phyloP scores from a whole-genome alignment of 345 rosid species.

The Salix udensis region DNA sequence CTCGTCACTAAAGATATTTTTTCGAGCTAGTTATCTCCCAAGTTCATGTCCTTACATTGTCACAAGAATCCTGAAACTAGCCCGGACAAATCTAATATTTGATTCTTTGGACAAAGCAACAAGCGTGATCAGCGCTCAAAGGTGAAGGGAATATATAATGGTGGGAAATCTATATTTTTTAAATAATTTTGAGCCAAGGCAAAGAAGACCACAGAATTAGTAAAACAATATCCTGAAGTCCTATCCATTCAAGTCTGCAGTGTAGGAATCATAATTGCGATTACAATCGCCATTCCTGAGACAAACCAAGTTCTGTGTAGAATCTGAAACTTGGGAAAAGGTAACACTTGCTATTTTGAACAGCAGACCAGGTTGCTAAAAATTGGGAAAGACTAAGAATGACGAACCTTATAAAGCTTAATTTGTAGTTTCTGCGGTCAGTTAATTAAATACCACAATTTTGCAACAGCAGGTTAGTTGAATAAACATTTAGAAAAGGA shows the following conservation, averaged over 20 bases:
- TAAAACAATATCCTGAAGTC: not conserved
- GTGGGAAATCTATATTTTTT: not conserved
- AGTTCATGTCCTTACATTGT: conserved; percentile 20
- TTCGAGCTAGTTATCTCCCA: conserved; percentile 17
- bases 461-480: not conserved
- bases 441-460: not conserved
- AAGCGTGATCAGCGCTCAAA: not conserved
- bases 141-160: not conserved
- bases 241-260: not conserved
- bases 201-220: not conserved
- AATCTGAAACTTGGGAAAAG: not conserved
- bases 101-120: not conserved
- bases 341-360: not conserved
- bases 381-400: not conserved
- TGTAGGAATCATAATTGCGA: not conserved
- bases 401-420: not conserved
- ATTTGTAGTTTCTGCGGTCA: not conserved
- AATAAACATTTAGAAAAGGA: not conserved
- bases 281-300: not conserved
- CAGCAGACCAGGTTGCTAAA: not conserved
- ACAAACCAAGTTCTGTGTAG: not conserved
- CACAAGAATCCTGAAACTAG: conserved; percentile 27
- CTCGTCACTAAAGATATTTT: conserved; percentile 14
- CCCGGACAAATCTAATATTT: not conserved
- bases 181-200: not conserved